Base-by-base conservation (phyloP, 1,284 basidiomycete species). In the Laetiporus sulphureus region DNA sequence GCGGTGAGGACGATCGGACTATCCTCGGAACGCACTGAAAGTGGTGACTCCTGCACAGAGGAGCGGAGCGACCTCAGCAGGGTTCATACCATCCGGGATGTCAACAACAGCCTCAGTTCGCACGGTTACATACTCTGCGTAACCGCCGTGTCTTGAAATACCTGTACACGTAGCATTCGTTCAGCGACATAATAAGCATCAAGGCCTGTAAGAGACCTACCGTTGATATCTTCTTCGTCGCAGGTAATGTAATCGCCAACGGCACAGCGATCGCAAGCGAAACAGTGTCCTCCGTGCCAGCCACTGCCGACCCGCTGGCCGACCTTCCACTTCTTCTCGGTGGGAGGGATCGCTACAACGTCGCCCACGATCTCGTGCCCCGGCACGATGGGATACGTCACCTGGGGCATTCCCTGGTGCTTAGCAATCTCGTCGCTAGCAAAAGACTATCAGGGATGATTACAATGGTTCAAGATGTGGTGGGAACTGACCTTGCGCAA, bases 21-120 rank as follows among this genome's bases (percentile, higher is more conserved):
- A 13, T 32, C 1, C 16, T 2, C 1, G 3, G 10, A 1, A 49
- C 49, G 31, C 27, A 55, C 53, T 51, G 44, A 51, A 56, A 1
- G 51, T 49, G 1, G 51, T 49, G 27, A 56, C 45, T 8, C 58
- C 85, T n/a, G 87, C 85, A 52, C 88, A 93, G 16, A 91, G 75
- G 45, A 92, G 74, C 3, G 89, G 85, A 4, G 89, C 88, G 13
- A 88, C 89, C n/a, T 73, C 76, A n/a, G 74, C 71, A 49, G 83
- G 78, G 42, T 75, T 70, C 33, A 91, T 60, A 4, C 60, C 66
- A 3, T 82, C 72, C 5, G 88, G 89, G 52, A 91, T 88, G 4
- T 73, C 75, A 2, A 86, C 87, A 37, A 92, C 80, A 1, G 54
- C 58, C 51, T 47, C 47, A 1, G 40, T 53, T 32, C 52, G 31